phyloP scores from a whole-genome alignment of 176 grass and related monocot genomes.

The Carex kokanica region DNA sequence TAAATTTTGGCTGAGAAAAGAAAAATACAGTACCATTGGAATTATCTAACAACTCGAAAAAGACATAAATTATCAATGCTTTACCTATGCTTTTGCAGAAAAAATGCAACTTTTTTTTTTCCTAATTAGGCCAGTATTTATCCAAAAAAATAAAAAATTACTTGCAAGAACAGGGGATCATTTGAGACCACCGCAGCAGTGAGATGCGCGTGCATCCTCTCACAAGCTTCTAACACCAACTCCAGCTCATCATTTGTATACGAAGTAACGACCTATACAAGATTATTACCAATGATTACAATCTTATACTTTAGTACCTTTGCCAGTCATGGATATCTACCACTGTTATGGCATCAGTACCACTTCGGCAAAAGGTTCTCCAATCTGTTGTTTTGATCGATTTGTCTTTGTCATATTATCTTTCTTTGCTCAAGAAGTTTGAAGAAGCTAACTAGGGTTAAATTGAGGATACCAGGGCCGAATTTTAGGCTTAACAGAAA shows the following conservation, averaged over 20 bases:
- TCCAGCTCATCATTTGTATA: slow-evolving; percentile 69
- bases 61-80: neutral
- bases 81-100: neutral
- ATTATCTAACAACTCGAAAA: neutral
- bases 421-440: neutral
- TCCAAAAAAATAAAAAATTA: no score
- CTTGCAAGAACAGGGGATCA: slow-evolving; percentile 79
- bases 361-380: neutral
- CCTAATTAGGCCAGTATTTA: neutral
- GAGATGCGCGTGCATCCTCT: slow-evolving; percentile 86
- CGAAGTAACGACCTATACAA: slow-evolving; percentile 67
- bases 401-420: neutral
- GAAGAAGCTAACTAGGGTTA: neutral
- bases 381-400: neutral
- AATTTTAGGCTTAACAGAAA: neutral
- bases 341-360: neutral
- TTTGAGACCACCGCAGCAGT: slow-evolving; percentile 96
- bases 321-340: neutral
- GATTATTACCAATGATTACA: neutral
- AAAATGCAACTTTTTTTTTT: neutral
- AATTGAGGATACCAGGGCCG: neutral
- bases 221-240: slow-evolving; percentile 69
- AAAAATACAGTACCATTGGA: neutral
- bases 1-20: neutral
- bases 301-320: neutral